These are phyloP conservation scores for Didymella glomerata DNA, from an alignment of 2,329 filamentous ascomycete genomes.

Conservation along the genomic window DNA sequence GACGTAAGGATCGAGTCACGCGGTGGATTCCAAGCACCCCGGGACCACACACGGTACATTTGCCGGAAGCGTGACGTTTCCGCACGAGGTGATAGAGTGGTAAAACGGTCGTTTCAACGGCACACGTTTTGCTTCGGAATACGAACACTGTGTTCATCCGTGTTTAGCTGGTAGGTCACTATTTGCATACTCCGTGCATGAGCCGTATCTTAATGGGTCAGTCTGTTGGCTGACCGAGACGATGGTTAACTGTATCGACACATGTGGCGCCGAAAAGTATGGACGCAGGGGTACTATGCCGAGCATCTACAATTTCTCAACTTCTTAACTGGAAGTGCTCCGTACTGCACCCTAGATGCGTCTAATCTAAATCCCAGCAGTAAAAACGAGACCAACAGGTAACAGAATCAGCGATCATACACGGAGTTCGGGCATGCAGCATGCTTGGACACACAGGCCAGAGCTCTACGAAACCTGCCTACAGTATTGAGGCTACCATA, in stretches of 20 bases:
- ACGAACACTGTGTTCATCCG: not conserved
- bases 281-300: conserved; percentile 1
- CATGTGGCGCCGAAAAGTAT: not conserved
- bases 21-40: not conserved
- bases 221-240: not conserved
- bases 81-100: not conserved
- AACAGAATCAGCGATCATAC: conserved; percentile 4
- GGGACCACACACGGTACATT: not conserved
- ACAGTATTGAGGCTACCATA: not conserved
- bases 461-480: not conserved
- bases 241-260: not conserved
- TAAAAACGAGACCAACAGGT: not conserved
- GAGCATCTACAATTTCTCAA: conserved; percentile 4
- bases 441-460: not conserved
- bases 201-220: not conserved
- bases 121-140: not conserved
- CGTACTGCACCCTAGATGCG: not conserved
- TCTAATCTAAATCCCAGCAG: conserved; percentile 14
- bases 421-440: not conserved
- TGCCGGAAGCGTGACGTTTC: not conserved
- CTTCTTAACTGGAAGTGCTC: conserved; percentile 11
- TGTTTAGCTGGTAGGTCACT: not conserved
- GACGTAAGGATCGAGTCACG: not conserved
- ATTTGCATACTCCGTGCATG: not conserved
- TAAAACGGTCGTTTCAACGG: not conserved